Evolutionary conservation across 768 basidiomycete genomes (phyloP), one percentile per base, ranked within the genome.

Genomic region (Candolleomyces efflorescens): DNA sequence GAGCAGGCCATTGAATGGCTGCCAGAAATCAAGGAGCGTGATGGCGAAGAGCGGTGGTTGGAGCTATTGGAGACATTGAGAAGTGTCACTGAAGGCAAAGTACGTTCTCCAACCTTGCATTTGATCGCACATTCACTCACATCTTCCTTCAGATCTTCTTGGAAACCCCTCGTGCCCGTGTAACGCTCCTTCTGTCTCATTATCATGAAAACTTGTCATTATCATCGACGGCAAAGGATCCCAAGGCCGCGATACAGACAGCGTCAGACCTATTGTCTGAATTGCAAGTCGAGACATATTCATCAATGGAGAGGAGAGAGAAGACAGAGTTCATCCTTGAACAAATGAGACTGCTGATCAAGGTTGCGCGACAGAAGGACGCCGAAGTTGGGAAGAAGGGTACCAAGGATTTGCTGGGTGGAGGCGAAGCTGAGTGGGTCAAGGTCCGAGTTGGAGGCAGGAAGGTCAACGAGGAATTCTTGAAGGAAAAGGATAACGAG

Each of bases 261-360:
- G 94, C 97, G 5, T 94, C 92, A 0, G 97, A 98, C 62, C 76
- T 98, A 26, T 80, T 98, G 60, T 89, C 89, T 22, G 97, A 99
- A 58, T 84, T 99, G 2, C 95, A 98, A 75, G 95, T 99, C 39
- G 97, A 99, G 74, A 98, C 97, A 1, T 99, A 98, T 70, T 98
- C 95, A 13, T 94, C 92, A 5, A 98, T 99, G 97, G 93, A 98
- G 62, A 86, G 94, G 59, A 77, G 90, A 67, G 97, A 99, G 73
- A 99, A 99, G 80, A 97, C 94, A 3, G 94, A 98, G 69, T 98
- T 99, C 67, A 91, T 99, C 63, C 75, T 98, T 45, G 96, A 98
- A 72, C 97, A 98, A 72, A 98, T 99, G 94, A 81, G 97, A 58
- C 71, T 98, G 52, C 77, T 95, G 65, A 84, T 91, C 52, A 78